Percentiles rank a stretch among this genome's conserved stretches.
These are phyloP conservation scores for Keqinozyma sinolaborantium DNA, from an alignment of 1,139 yeast genomes.

Conservation along the genomic window DNA sequence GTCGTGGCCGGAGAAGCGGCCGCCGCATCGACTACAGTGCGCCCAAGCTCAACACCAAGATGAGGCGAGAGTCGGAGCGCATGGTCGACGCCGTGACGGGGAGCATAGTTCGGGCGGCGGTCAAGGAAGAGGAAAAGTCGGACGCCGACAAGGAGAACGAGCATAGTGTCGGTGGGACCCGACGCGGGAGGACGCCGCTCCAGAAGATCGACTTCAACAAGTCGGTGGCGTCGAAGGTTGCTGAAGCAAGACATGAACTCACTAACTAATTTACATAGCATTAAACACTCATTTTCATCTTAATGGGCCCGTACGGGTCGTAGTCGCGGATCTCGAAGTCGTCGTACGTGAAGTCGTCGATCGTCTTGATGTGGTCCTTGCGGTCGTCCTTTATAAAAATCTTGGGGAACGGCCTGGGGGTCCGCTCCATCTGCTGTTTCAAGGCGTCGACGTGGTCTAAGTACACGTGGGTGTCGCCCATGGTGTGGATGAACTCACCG, in stretches of 20 bases:
- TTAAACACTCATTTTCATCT: slow-evolving; percentile 76
- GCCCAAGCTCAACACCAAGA: slow-evolving; percentile 64
- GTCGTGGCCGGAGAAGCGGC: neutral
- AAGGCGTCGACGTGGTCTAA: slow-evolving; percentile 90
- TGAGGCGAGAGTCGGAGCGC: slow-evolving; percentile 65
- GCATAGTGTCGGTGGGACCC: neutral
- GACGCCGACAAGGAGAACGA: neutral
- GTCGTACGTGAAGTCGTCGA: slow-evolving; percentile 85
- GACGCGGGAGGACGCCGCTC: neutral
- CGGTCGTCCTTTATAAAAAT: slow-evolving; percentile 61
- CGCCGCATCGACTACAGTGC: slow-evolving; percentile 41
- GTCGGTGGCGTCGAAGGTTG: slow-evolving; percentile 4
- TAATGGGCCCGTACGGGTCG: slow-evolving; percentile 77
- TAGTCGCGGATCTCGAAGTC: slow-evolving; percentile 81
- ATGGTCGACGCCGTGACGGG: slow-evolving; percentile 52
- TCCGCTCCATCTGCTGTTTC: slow-evolving; percentile 69
- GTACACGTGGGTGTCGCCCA: slow-evolving; percentile 97
- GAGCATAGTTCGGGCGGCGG: slow-evolving; percentile 15
- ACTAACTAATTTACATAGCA: slow-evolving; percentile 5
- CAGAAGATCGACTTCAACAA: slow-evolving; percentile 1
- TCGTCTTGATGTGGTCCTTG: slow-evolving; percentile 46
- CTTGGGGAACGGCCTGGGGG: slow-evolving; percentile 78
- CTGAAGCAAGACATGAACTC: slow-evolving; percentile 12
- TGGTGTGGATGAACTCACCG: slow-evolving; percentile 90
- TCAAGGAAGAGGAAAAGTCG: slow-evolving; percentile 3